Conservation (phyloP, 116 monocot genomes). For the Trichopus zeylanicus region DNA sequence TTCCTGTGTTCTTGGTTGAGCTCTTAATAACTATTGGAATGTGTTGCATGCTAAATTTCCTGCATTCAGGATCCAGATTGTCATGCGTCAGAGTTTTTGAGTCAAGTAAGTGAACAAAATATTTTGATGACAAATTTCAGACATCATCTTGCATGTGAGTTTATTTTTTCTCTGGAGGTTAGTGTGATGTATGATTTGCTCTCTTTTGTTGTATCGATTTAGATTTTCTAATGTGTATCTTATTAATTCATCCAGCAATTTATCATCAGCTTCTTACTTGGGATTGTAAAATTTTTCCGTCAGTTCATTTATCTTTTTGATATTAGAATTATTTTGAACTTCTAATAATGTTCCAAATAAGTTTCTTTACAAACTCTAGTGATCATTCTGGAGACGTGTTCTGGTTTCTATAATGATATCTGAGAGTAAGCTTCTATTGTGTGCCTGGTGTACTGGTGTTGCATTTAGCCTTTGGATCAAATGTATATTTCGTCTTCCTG, state of each 20-base stretch:
- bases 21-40: neutral
- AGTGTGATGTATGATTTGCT: neutral
- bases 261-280: too few relatives aligned
- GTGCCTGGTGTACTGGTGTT: too few relatives aligned
- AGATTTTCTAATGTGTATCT: neutral
- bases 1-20: neutral
- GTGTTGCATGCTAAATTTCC: neutral
- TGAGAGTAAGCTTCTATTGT: too few relatives aligned
- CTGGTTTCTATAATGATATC: too few relatives aligned
- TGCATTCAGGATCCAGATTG: too few relatives aligned
- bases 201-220: neutral
- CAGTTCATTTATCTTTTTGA: too few relatives aligned
- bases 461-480: too few relatives aligned
- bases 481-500: too few relatives aligned
- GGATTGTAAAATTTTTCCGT: too few relatives aligned
- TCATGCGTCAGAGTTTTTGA: neutral
- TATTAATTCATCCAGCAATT: too few relatives aligned
- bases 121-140: neutral
- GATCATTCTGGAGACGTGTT: too few relatives aligned
- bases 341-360: neutral
- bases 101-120: neutral
- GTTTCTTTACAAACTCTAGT: neutral
- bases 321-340: neutral
- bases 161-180: neutral
- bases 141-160: neutral